Percentiles rank a stretch among this genome's conserved stretches.
Evolutionary conservation across 2,329 filamentous ascomycete genomes (phyloP).

Genomic region (Aspergillus sclerotialis): DNA sequence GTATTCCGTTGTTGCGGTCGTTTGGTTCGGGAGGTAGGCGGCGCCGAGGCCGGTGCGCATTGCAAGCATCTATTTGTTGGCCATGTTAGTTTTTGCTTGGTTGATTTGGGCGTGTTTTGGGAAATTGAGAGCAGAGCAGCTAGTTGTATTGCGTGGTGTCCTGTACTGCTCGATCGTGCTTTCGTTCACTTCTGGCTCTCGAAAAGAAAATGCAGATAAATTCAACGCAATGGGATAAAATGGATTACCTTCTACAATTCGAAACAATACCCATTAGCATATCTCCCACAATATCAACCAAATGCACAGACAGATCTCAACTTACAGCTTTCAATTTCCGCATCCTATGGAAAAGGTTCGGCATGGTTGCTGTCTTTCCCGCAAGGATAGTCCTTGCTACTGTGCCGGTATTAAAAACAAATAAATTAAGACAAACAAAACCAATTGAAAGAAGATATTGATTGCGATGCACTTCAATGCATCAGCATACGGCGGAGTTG

Average conservation of each 20-base stretch:
- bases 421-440: too few relatives aligned
- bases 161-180: too few relatives aligned
- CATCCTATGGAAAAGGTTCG: slow-evolving; percentile 57
- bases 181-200: too few relatives aligned
- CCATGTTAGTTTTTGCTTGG: neutral
- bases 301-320: slow-evolving; percentile 10
- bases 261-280: slow-evolving; percentile 11
- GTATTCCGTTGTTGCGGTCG: slow-evolving; percentile 24
- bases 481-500: too few relatives aligned
- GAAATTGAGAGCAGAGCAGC: neutral
- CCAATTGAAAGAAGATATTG: too few relatives aligned
- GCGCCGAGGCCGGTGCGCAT: slow-evolving; percentile 79
- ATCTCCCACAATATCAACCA: neutral
- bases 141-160: too few relatives aligned
- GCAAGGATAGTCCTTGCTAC: neutral
- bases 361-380: slow-evolving; percentile 30
- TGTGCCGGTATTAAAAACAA: too few relatives aligned
- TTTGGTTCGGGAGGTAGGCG: slow-evolving; percentile 58
- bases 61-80: slow-evolving; percentile 54
- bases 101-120: slow-evolving; percentile 2
- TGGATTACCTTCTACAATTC: slow-evolving; percentile 22
- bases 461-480: too few relatives aligned
- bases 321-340: slow-evolving; percentile 66
- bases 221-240: too few relatives aligned
- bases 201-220: neutral